Conservation (phyloP, 2,329 filamentous ascomycete genomes). For the Zymoseptoria tritici region DNA sequence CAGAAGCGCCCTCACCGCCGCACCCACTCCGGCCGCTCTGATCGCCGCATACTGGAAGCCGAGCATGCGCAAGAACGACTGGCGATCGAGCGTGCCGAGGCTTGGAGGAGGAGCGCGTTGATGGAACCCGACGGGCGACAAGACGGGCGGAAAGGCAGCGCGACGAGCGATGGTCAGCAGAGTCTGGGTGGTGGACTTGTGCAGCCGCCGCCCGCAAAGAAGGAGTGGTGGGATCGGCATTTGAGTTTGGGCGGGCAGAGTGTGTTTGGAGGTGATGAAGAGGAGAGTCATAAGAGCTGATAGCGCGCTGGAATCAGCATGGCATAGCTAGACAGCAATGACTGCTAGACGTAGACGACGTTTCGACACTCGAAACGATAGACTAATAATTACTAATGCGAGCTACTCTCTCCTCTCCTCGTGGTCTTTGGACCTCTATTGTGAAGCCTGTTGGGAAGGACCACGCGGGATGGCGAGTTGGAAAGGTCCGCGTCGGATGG, state of each 20-base stretch:
- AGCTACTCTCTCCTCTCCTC: background rate
- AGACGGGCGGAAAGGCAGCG: conserved; percentile 17
- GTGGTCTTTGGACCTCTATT: too few species aligned
- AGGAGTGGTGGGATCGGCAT: conserved; percentile 26
- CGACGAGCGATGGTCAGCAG: conserved; percentile 1
- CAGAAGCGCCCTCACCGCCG: conserved; percentile 15
- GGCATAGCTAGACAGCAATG: background rate
- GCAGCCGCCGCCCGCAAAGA: conserved; percentile 6
- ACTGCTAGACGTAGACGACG: background rate
- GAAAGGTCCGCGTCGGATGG: too few species aligned
- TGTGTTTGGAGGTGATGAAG: conserved; percentile 1
- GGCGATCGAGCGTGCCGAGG: conserved; percentile 32
- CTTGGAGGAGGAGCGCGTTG: conserved; percentile 3
- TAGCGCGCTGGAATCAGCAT: too few species aligned
- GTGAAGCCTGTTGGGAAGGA: too few species aligned
- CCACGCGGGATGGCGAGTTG: too few species aligned
- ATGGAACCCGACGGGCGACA: background rate
- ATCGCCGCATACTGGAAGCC: conserved; percentile 26
- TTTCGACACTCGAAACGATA: background rate
- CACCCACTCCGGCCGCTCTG: conserved; percentile 25
- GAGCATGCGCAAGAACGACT: conserved; percentile 34
- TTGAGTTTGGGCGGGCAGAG: conserved; percentile 12
- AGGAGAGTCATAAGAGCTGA: background rate
- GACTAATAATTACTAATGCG: background rate
- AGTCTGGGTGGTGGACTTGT: background rate